These are phyloP conservation scores for Viola odorata DNA, from an alignment of 345 rosid species.

Conservation along the genomic window DNA sequence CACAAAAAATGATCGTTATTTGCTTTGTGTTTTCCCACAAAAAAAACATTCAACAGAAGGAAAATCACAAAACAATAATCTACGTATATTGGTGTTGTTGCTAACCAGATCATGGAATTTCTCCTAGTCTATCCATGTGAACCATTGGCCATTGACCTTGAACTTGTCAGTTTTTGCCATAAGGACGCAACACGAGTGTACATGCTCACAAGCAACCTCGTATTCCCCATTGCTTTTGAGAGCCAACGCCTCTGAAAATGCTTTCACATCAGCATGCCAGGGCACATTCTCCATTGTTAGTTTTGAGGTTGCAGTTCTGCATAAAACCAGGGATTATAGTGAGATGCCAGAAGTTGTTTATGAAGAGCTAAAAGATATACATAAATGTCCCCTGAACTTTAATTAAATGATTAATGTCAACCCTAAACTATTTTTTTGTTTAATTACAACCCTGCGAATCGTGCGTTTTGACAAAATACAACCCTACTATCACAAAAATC, in stretches of 20 bases:
- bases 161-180: conserved; percentile 83
- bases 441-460: too few species aligned
- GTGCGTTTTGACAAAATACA: too few species aligned
- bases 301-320: conserved; percentile 89
- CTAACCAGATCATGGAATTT: conserved; percentile 89
- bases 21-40: too few species aligned
- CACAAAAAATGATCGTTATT: background rate
- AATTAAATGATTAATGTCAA: too few species aligned
- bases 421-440: too few species aligned
- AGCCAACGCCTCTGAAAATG: conserved; percentile 84
- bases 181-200: conserved; percentile 90
- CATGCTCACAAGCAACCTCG: conserved; percentile 97
- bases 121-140: conserved; percentile 97
- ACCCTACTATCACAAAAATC: too few species aligned
- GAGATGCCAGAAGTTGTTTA: too few species aligned
- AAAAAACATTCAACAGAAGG: background rate
- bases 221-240: conserved; percentile 68
- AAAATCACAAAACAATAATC: background rate
- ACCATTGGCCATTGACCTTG: conserved; percentile 79
- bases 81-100: background rate
- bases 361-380: too few species aligned
- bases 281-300: conserved; percentile 98
- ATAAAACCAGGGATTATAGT: too few species aligned
- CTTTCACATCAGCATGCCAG: conserved; percentile 90
- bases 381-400: too few species aligned